Evolutionary conservation across 2,329 filamentous ascomycete species (phyloP).

Genomic region (Teratosphaeria epicoccoides): DNA sequence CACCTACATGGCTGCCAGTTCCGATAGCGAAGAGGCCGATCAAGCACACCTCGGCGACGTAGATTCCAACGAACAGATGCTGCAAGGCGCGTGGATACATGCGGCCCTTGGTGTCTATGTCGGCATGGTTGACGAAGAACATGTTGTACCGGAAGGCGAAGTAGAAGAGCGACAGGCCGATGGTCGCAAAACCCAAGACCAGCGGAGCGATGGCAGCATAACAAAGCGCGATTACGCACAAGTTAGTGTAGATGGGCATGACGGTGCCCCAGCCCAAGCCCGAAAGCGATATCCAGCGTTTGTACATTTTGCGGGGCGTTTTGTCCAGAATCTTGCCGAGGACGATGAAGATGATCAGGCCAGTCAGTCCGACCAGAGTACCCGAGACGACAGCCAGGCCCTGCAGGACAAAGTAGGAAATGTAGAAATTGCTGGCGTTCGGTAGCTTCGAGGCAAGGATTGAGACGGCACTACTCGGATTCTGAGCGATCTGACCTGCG

Average conservation of each 20-base stretch:
- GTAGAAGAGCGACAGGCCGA: slow-evolving; percentile 73
- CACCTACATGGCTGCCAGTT: slow-evolving; percentile 40
- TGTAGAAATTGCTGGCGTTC: slow-evolving; percentile 83
- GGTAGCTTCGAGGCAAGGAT: slow-evolving; percentile 45
- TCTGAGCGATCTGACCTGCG: slow-evolving; percentile 54
- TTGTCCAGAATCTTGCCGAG: slow-evolving; percentile 64
- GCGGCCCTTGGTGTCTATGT: slow-evolving; percentile 77
- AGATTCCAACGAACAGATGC: slow-evolving; percentile 74
- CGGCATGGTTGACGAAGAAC: slow-evolving; percentile 71
- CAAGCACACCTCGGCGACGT: slow-evolving; percentile 66
- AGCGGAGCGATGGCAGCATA: slow-evolving; percentile 83
- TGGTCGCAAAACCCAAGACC: slow-evolving; percentile 68
- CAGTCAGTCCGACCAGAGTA: slow-evolving; percentile 61
- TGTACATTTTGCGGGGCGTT: slow-evolving; percentile 72
- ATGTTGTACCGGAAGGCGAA: slow-evolving; percentile 84
- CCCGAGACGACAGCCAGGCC: slow-evolving; percentile 69
- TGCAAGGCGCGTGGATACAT: slow-evolving; percentile 81
- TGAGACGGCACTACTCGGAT: slow-evolving; percentile 29
- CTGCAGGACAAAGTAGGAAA: slow-evolving; percentile 89
- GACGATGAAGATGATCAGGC: slow-evolving; percentile 63
- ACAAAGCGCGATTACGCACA: slow-evolving; percentile 62
- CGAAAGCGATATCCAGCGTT: slow-evolving; percentile 61
- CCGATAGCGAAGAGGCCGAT: slow-evolving; percentile 70
- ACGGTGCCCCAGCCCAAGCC: slow-evolving; percentile 75
- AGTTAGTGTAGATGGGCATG: slow-evolving; percentile 69